Evolutionary conservation across 208 protist genomes (phyloP).

Genomic region (Leishmania amazonensis): DNA sequence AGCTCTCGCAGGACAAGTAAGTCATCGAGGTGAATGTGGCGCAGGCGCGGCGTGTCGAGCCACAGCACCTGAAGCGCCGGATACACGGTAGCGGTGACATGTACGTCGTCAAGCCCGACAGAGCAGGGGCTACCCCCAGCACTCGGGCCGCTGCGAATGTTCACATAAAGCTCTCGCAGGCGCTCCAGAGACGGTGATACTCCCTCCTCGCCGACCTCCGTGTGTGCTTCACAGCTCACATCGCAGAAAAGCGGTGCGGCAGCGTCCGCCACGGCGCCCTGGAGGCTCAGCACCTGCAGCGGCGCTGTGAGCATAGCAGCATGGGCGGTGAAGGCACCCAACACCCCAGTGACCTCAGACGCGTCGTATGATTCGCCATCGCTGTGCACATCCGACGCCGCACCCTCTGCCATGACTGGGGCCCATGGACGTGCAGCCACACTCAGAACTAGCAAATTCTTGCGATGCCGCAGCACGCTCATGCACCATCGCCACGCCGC

Average conservation of each 20-base stretch:
- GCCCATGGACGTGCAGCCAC: constrained; percentile 7
- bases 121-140: constrained; percentile 8
- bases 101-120: constrained; percentile 13
- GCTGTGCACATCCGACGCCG: not conserved
- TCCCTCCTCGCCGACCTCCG: not conserved
- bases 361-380: not conserved
- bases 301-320: not conserved
- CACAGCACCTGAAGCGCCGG: constrained; percentile 53
- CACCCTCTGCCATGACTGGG: not conserved
- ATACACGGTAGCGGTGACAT: constrained; percentile 22
- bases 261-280: constrained; percentile 19
- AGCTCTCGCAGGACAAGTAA: constrained; percentile 44
- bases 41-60: constrained; percentile 49
- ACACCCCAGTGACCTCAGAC: not conserved
- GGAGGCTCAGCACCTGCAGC: constrained; percentile 31
- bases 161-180: constrained; percentile 39
- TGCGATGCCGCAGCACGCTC: constrained; percentile 26
- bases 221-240: not conserved
- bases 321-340: not conserved
- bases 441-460: constrained; percentile 35
- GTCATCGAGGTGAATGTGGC: constrained; percentile 19
- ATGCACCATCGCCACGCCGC: constrained; percentile 52
- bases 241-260: constrained; percentile 8
- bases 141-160: constrained; percentile 10
- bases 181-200: not conserved